These are phyloP conservation scores for Collybia nuda DNA, from an alignment of 768 basidiomycete species.

Conservation along the genomic window DNA sequence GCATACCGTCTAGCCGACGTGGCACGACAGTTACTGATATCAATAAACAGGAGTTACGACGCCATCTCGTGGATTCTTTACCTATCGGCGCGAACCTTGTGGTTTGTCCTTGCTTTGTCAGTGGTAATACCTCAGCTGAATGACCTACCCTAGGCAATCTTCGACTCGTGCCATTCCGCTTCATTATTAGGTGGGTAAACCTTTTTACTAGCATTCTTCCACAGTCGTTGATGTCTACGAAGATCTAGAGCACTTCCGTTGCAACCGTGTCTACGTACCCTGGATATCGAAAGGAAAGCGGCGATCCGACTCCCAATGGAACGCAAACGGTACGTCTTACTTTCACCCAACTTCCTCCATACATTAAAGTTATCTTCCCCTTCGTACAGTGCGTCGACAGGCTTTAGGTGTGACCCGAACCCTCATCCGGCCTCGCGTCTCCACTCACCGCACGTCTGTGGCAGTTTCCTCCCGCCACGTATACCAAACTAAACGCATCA, in stretches of 20 bases:
- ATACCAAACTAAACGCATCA: conserved; percentile 24
- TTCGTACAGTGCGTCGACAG: conserved; percentile 11
- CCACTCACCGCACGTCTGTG: neutral
- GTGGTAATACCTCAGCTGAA: neutral
- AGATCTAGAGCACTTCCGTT: conserved; percentile 42
- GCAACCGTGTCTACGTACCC: conserved; percentile 45
- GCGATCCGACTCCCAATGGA: conserved; percentile 30
- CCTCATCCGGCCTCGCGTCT: neutral
- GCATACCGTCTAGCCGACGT: conserved; percentile 2
- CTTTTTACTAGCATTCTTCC: neutral
- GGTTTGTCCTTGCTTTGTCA: conserved; percentile 20
- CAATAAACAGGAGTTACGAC: conserved; percentile 28
- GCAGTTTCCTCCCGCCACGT: conserved; percentile 17
- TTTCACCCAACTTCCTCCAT: neutral
- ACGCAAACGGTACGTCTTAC: conserved; percentile 24
- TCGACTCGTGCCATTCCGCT: conserved; percentile 41
- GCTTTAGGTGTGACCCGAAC: conserved; percentile 9
- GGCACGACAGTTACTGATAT: neutral
- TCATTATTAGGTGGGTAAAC: conserved; percentile 32
- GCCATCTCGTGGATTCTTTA: conserved; percentile 32
- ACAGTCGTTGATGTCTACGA: neutral
- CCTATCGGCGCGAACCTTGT: conserved; percentile 36
- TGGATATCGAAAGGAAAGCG: conserved; percentile 44
- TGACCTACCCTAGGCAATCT: conserved; percentile 22
- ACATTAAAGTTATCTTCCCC: neutral